These are phyloP conservation scores for Rhizomucor miehei DNA, from an alignment of 371 early-diverging fungal genomes.

Conservation along the genomic window DNA sequence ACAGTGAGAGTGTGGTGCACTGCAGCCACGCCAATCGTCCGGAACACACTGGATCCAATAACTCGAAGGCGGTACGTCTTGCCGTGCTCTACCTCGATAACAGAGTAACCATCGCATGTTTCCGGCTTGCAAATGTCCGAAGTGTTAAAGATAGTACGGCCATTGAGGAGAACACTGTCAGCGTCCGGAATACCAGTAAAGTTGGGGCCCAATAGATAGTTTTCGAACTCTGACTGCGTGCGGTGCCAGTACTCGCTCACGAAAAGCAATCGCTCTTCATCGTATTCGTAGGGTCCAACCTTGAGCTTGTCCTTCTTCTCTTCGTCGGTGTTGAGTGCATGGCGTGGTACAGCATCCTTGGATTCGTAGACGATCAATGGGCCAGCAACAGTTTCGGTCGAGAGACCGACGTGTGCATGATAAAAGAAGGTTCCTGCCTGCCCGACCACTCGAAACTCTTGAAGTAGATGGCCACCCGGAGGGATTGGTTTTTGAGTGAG, in stretches of 20 bases:
- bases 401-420: slow-evolving; percentile 47
- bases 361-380: slow-evolving; percentile 43
- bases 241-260: slow-evolving; percentile 51
- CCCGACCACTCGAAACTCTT: slow-evolving; percentile 41
- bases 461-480: slow-evolving; percentile 45
- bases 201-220: slow-evolving; percentile 22
- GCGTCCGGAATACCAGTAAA: slow-evolving; percentile 35
- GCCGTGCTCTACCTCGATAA: slow-evolving; percentile 20
- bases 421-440: slow-evolving; percentile 60
- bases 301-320: not conserved
- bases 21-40: slow-evolving; percentile 36
- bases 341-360: no score
- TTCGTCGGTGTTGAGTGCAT: not conserved
- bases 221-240: slow-evolving; percentile 19
- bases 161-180: slow-evolving; percentile 40
- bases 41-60: slow-evolving; percentile 38
- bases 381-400: slow-evolving; percentile 48
- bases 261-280: slow-evolving; percentile 37
- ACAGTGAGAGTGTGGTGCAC: slow-evolving; percentile 38
- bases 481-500: slow-evolving; percentile 59
- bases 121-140: not conserved
- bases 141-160: slow-evolving; percentile 22
- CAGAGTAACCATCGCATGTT: slow-evolving; percentile 27
- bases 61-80: slow-evolving; percentile 36
- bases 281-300: slow-evolving; percentile 29